These are phyloP conservation scores for Microdochium paspali DNA, from an alignment of 2,329 filamentous ascomycete genomes.

Conservation along the genomic window DNA sequence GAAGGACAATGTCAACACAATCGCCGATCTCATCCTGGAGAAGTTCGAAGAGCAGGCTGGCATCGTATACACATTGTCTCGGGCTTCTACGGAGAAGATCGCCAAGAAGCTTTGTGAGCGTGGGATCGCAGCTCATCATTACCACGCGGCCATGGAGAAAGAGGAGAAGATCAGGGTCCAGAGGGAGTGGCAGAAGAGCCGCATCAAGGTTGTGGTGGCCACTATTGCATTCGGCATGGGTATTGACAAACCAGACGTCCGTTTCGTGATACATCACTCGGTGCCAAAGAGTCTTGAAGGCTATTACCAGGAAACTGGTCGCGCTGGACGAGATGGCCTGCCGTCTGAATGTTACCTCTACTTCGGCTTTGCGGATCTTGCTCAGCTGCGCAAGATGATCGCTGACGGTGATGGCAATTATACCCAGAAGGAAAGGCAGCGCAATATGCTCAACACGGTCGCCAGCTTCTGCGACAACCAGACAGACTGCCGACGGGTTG, in stretches of 20 bases:
- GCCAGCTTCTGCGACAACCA: constrained; percentile 84
- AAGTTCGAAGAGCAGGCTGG: constrained; percentile 67
- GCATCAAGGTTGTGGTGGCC: constrained; percentile 82
- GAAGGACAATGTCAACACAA: constrained; percentile 42
- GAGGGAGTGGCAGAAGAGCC: constrained; percentile 70
- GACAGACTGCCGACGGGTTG: constrained; percentile 75
- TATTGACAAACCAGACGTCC: constrained; percentile 96
- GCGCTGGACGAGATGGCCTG: constrained; percentile 84
- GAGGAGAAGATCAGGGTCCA: constrained; percentile 64
- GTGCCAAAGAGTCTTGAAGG: constrained; percentile 93
- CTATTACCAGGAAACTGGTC: constrained; percentile 96
- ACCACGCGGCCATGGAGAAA: constrained; percentile 71
- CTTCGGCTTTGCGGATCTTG: constrained; percentile 73
- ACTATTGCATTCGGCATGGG: constrained; percentile 99
- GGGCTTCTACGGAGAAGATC: constrained; percentile 72
- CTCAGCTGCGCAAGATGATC: constrained; percentile 70
- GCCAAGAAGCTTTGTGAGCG: constrained; percentile 56
- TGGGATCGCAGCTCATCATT: constrained; percentile 68
- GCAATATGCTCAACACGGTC: constrained; percentile 76
- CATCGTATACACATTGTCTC: constrained; percentile 87
- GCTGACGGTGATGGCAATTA: constrained; percentile 64
- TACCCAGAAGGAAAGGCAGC: constrained; percentile 77
- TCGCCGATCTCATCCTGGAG: constrained; percentile 58
- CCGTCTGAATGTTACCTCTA: constrained; percentile 84
- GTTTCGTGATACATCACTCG: constrained; percentile 90